Conservation (phyloP, 1,139 yeast species). For the Schwanniomyces etchellsii region DNA sequence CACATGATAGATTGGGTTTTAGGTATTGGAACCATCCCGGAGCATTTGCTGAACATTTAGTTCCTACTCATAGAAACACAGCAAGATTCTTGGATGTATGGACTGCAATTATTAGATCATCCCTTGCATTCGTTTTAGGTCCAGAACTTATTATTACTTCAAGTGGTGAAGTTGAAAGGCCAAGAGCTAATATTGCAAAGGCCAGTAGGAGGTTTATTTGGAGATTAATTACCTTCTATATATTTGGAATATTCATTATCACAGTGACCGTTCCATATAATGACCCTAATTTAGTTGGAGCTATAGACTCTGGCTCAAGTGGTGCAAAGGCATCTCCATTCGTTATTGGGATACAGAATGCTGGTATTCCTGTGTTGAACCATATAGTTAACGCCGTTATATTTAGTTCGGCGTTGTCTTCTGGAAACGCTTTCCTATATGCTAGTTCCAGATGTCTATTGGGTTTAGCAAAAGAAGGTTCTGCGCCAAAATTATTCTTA, state of each 20-base stretch:
- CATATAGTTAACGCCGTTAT: constrained; percentile 67
- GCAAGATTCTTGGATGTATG: constrained; percentile 45
- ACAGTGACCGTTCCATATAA: constrained; percentile 39
- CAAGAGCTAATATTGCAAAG: constrained; percentile 41
- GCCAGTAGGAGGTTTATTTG: constrained; percentile 43
- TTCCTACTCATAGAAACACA: constrained; percentile 51
- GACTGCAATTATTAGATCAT: constrained; percentile 36
- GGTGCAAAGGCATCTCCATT: constrained; percentile 49
- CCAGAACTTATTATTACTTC: constrained; percentile 37
- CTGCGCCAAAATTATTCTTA: constrained; percentile 54
- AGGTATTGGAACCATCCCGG: constrained; percentile 62
- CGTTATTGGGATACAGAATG: constrained; percentile 49
- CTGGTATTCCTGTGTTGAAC: constrained; percentile 55
- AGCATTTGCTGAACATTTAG: constrained; percentile 43
- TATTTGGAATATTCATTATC: constrained; percentile 40
- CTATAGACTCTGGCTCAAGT: too few species aligned
- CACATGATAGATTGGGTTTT: constrained; percentile 57
- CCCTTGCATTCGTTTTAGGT: constrained; percentile 36
- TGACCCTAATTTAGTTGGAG: constrained; percentile 24
- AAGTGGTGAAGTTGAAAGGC: constrained; percentile 39
- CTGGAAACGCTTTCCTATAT: constrained; percentile 69
- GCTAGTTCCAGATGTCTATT: constrained; percentile 66
- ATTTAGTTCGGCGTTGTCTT: constrained; percentile 62
- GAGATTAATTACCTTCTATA: constrained; percentile 44
- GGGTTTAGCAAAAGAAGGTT: constrained; percentile 56